phyloP scores from a whole-genome alignment of 495 filamentous ascomycete genomes.

The Aspergillus baeticus region DNA sequence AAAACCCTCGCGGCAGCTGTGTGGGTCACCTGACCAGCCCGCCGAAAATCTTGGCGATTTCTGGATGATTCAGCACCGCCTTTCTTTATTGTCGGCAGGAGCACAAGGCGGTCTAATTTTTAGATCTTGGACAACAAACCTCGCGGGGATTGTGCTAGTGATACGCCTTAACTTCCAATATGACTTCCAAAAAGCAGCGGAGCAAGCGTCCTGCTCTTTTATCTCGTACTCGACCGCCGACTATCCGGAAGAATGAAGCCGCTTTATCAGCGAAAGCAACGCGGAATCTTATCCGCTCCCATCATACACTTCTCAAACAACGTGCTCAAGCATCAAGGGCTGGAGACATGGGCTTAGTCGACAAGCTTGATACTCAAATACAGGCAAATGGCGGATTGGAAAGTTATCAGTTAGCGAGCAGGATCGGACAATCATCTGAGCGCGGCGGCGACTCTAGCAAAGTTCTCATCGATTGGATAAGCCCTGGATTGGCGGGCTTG shows the following conservation, averaged over 20 bases:
- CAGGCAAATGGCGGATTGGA: constrained; percentile 72
- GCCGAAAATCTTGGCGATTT: constrained; percentile 12
- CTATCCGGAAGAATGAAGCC: constrained; percentile 44
- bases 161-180: constrained; percentile 18
- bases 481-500: constrained; percentile 36
- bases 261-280: constrained; percentile 78
- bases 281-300: constrained; percentile 75
- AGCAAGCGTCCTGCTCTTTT: constrained; percentile 50
- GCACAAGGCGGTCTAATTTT: constrained; percentile 3
- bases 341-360: constrained; percentile 57
- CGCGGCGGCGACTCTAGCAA: constrained; percentile 90
- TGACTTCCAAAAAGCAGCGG: constrained; percentile 38
- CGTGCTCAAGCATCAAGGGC: constrained; percentile 63
- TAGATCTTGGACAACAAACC: not conserved
- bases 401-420: constrained; percentile 86
- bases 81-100: not conserved
- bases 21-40: constrained; percentile 49
- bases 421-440: constrained; percentile 76
- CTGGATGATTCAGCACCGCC: not conserved
- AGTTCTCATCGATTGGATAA: constrained; percentile 83
- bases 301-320: constrained; percentile 81
- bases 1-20: constrained; percentile 42
- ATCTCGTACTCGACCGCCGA: constrained; percentile 69
- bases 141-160: no score
- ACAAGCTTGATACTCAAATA: constrained; percentile 59